Conservation (phyloP, 495 filamentous ascomycete species). For the Amphirosellinia nigrospora region DNA sequence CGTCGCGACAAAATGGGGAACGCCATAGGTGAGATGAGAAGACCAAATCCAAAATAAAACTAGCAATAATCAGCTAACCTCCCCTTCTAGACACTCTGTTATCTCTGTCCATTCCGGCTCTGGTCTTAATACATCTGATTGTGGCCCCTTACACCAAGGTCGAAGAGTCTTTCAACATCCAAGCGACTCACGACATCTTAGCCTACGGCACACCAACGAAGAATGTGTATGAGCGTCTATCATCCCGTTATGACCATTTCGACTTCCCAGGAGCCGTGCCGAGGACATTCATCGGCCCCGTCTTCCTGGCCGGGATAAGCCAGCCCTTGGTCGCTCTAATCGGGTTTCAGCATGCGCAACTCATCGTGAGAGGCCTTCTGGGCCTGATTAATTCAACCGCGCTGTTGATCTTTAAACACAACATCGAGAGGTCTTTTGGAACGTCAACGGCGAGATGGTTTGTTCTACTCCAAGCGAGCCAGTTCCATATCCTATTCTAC, state of each 20-base stretch:
- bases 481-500: slow-evolving; percentile 95
- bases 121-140: slow-evolving; percentile 77
- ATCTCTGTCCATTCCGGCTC: slow-evolving; percentile 62
- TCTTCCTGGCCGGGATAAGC: slow-evolving; percentile 70
- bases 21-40: slow-evolving; percentile 17
- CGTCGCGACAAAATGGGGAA: slow-evolving; percentile 20
- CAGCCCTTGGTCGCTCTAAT: slow-evolving; percentile 63
- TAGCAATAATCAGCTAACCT: neutral
- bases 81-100: slow-evolving; percentile 55
- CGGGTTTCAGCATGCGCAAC: slow-evolving; percentile 53
- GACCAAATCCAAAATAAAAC: neutral
- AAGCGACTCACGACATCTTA: slow-evolving; percentile 90
- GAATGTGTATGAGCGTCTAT: slow-evolving; percentile 57
- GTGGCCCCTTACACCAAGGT: slow-evolving; percentile 95
- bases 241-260: slow-evolving; percentile 82
- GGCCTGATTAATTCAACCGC: slow-evolving; percentile 78
- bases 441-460: slow-evolving; percentile 78
- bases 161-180: slow-evolving; percentile 98
- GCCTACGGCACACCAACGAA: slow-evolving; percentile 73
- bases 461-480: slow-evolving; percentile 76
- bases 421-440: slow-evolving; percentile 73
- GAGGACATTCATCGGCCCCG: slow-evolving; percentile 83
- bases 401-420: slow-evolving; percentile 66
- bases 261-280: slow-evolving; percentile 91
- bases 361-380: slow-evolving; percentile 74